Percentiles rank a stretch among this genome's conserved stretches.
phyloP scores from a whole-genome alignment of 352 stramenopile genomes.

The Phytophthora constricta region DNA sequence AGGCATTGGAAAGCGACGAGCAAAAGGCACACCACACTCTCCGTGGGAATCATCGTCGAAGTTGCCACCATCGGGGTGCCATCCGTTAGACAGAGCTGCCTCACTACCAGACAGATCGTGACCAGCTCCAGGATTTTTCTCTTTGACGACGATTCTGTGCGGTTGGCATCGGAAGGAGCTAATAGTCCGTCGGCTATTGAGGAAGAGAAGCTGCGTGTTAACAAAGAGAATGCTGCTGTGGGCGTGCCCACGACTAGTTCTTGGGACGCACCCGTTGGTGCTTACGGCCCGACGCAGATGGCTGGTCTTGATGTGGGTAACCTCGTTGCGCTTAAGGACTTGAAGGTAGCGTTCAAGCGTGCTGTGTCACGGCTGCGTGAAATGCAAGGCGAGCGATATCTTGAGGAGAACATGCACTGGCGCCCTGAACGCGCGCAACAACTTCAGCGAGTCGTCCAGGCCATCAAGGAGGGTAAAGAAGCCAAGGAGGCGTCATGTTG shows the following conservation, averaged over 20 bases:
- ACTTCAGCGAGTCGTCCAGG: no score
- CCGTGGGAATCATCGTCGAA: slow-evolving; percentile 66
- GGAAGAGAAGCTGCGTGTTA: slow-evolving; percentile 46
- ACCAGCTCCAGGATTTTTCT: slow-evolving; percentile 77
- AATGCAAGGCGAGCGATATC: slow-evolving; percentile 87
- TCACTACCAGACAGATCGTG: no score
- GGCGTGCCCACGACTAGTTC: slow-evolving; percentile 69
- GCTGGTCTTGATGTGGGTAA: slow-evolving; percentile 62
- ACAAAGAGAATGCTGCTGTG: slow-evolving; percentile 54
- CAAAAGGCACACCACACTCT: slow-evolving; percentile 84
- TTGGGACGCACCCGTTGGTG: slow-evolving; percentile 65
- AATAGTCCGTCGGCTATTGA: slow-evolving; percentile 32
- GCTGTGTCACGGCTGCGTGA: slow-evolving; percentile 84
- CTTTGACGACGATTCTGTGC: slow-evolving; percentile 63
- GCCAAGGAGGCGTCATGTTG: no score
- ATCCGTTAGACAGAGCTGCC: no score
- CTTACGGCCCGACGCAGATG: slow-evolving; percentile 68
- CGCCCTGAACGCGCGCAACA: slow-evolving; percentile 20
- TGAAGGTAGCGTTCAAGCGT: slow-evolving; percentile 82
- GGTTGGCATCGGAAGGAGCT: slow-evolving; percentile 33
- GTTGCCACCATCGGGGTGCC: no score
- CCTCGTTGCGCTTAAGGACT: slow-evolving; percentile 71
- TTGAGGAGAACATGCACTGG: slow-evolving; percentile 48
- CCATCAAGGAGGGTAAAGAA: no score
- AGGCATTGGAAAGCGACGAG: slow-evolving; percentile 77